These are phyloP conservation scores for Leccinum aurantiacum DNA, from an alignment of 768 basidiomycete species.

Conservation along the genomic window DNA sequence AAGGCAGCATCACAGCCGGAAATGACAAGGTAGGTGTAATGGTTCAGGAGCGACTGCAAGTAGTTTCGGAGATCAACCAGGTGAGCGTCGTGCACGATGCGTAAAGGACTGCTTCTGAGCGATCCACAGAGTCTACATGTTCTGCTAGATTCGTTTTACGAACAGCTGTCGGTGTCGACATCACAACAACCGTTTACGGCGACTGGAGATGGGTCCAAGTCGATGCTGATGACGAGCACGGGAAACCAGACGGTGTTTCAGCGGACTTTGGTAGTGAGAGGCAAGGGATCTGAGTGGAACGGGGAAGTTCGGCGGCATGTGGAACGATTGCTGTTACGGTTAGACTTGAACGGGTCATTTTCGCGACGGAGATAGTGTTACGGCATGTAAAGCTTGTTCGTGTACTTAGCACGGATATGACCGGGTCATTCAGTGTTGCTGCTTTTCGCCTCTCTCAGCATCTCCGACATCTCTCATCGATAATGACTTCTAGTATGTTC, in stretches of 20 bases:
- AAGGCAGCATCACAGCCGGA: conserved; percentile 64
- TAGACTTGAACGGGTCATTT: conserved; percentile 83
- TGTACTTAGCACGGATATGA: conserved; percentile 23
- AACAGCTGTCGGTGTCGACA: conserved; percentile 72
- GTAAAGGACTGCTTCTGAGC: neutral
- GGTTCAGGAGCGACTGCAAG: conserved; percentile 66
- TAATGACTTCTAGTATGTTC: conserved; percentile 40
- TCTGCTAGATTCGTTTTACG: conserved; percentile 75
- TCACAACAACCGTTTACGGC: conserved; percentile 69
- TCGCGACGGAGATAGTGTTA: conserved; percentile 43
- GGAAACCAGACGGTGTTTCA: conserved; percentile 46
- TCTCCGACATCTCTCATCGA: conserved; percentile 54
- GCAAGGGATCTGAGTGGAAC: conserved; percentile 54
- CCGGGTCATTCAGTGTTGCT: conserved; percentile 19
- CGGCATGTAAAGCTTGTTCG: neutral
- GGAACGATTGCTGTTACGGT: conserved; percentile 74
- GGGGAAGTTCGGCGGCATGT: conserved; percentile 76
- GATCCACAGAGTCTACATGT: conserved; percentile 60
- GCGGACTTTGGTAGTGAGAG: conserved; percentile 48
- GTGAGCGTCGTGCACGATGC: conserved; percentile 36
- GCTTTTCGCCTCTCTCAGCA: conserved; percentile 59
- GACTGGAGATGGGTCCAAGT: conserved; percentile 70
- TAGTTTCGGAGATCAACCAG: conserved; percentile 78
- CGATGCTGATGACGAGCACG: conserved; percentile 58
- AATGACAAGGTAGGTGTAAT: conserved; percentile 62